Base-by-base conservation (phyloP, 2,329 filamentous ascomycete genomes). In the Coleophoma crateriformis region DNA sequence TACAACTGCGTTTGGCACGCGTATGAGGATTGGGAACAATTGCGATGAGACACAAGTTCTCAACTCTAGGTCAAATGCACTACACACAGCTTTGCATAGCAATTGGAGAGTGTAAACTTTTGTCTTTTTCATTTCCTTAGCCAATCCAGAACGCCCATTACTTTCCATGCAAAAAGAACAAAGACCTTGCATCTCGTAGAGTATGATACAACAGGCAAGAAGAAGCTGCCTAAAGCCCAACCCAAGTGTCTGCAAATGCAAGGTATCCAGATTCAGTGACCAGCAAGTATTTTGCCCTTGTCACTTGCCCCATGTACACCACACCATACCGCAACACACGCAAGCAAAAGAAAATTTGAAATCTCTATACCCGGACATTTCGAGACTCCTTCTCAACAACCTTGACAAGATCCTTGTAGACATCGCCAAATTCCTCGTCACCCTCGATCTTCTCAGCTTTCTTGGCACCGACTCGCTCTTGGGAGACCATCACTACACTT, bases 401-500 rank as follows among this genome's bases (percentile, higher is more conserved):
- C 75, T 85, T 85, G 58, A 82, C 75, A 50, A 86, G 71, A 50
- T 84, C 78, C 64, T 79, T 77, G 68, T 85, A 87, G 42, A 75
- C 73, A 62, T 85, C 81, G 56, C 71, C 72, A 60, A 84, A 87
- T 54, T 81, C 80, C 68, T 82, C 79, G 41, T 70, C 75, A 33
- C 74, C 76, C 48, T 68, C 67, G 43, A 67, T 71, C 56, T 74
- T 70, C 58, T 68, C 64, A 13, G 56, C 58, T 56, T 65, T 66
- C 55, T 66, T 65, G 33, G 64, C 60, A 40, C 65, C 67, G 45
- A 67, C 67, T 61, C 68, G 65, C 69, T 77, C 78, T 69, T 83
- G 80, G 65, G 79, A 79, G 63, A 87, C 82, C 90, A 99, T 95
- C 61, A 96, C 90, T 49, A 99, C 94, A 68, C 88, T 95, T 34